Base-by-base conservation (phyloP, 2,329 filamentous ascomycete genomes). In the Tolypocladium inflatum region DNA sequence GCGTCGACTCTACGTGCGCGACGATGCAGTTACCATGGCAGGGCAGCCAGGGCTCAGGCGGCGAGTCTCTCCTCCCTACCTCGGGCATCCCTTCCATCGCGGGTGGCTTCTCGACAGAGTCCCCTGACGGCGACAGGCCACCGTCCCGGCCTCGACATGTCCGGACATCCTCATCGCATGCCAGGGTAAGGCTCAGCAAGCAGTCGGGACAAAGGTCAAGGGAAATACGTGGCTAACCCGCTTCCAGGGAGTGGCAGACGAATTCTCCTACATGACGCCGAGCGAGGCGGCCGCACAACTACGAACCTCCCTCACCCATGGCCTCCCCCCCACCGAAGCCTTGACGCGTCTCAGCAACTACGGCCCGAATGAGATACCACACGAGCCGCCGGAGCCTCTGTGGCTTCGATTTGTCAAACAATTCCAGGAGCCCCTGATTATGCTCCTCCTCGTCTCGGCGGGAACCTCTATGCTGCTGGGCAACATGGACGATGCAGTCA, bases 361-460 rank as follows among this genome's bases (percentile, higher is more conserved):
- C 76, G 94, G 94, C 38, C 86, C 89, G 35, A 99, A 99, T 73
- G 94, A 99, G 74, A 88, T 99, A 42, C 91, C 94, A 7, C 91
- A 95, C 72, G 92, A 97, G 60, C 87, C 91, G 57, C 91, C 93
- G 1, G 94, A 99, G 73, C 92, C 94, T 11, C 76, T 99, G 59
- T 99, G 94, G 91, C 76, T 97, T 57, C 89, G 94, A 59, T 99
- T 99, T 67, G 71, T 96, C 60, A 95, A 96, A 73, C 94, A 99
- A 69, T 99, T 99, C 71, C 91, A 95, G 69, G 94, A 99, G 70
- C 93, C 94, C 0, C 78, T 99, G 57, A 99, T 99, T 62, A 74
- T 97, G 26, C 81, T 99, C n/a, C 81, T 99, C 19, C 82, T 99
- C 26, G 89, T 85, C 8, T 97, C 94, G 3, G 93, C 94, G 0